Percentiles rank a stretch among this genome's conserved stretches.
These are phyloP conservation scores for Hygrophorus pudorinus DNA, from an alignment of 768 basidiomycete species.

Conservation along the genomic window DNA sequence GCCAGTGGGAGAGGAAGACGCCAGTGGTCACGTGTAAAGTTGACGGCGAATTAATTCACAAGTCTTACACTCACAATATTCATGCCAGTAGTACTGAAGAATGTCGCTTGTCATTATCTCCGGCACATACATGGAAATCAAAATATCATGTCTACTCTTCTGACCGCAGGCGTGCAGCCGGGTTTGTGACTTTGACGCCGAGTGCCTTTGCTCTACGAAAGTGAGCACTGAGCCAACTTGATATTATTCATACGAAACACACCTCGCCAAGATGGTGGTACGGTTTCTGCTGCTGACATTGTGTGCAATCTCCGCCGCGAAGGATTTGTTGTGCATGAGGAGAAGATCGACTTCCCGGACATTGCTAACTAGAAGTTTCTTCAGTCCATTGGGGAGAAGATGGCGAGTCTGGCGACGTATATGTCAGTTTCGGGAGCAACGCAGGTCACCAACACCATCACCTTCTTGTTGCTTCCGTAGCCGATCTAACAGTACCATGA, in stretches of 20 bases:
- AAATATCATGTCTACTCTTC: slow-evolving; percentile 62
- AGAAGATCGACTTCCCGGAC: slow-evolving; percentile 89
- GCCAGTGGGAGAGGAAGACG: background rate
- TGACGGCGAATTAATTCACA: no score
- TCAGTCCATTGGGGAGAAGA: slow-evolving; percentile 89
- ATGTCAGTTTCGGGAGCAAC: background rate
- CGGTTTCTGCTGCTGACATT: slow-evolving; percentile 95
- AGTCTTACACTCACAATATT: no score
- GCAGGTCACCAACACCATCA: slow-evolving; percentile 15
- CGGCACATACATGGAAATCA: slow-evolving; percentile 43
- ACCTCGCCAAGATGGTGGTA: slow-evolving; percentile 83
- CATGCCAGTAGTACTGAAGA: no score
- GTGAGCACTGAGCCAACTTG: background rate
- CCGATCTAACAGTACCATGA: slow-evolving; percentile 42
- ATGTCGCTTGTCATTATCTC: no score
- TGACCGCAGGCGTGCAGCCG: slow-evolving; percentile 85
- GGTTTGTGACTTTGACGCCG: slow-evolving; percentile 90
- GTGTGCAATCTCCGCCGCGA: slow-evolving; percentile 95
- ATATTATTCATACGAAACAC: slow-evolving; percentile 10
- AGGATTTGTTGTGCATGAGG: slow-evolving; percentile 96
- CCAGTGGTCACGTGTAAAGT: background rate
- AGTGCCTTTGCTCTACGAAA: slow-evolving; percentile 67
- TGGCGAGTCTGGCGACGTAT: slow-evolving; percentile 63
- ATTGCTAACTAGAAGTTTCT: slow-evolving; percentile 94
- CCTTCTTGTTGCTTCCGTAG: slow-evolving; percentile 87